Evolutionary conservation across 768 basidiomycete species (phyloP), one percentile per base, ranked within the genome.

Genomic region (Cyclocybe cylindracea): DNA sequence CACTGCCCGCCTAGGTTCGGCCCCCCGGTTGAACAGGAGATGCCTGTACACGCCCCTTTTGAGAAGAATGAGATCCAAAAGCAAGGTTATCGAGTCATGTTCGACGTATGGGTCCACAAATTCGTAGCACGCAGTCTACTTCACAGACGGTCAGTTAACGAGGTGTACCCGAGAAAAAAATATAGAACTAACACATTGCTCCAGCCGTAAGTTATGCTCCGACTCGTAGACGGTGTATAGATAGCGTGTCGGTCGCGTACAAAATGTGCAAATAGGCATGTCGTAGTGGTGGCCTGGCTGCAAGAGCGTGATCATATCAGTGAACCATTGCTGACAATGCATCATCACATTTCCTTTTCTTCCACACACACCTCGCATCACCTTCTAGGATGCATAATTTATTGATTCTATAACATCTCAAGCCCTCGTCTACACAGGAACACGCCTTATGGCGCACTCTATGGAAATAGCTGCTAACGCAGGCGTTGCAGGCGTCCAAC

Each of bases 31-130:
- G 61, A 88, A 94, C 31, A 94, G 69, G 13, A 94, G 68, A 69
- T 94, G 91, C 13, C 87, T 77, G 62, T 87, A 93, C 3, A 93
- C 91, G 10, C 82, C 91, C 35, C 86, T 71, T 66, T 93, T 93
- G 18, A 94, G 76, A 18, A 94, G 76, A 45, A 94, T 87, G 2
- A 94, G 77, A 69, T 94, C 92, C 37, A 94, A 76, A n/a, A 89
- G 69, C 14, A 93, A n/a, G 1, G 83, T 86, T 53, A 93, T 69
- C 0, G 76, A 71, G 64, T 93, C 90, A 55, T 93, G n/a, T 64
- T 94, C 91, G 53, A 93, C 89, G 59, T 93, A 94, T 50, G 89
- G 89, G 68, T 94, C 92, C 0, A 85, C 90, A 61, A 93, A 91
- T 24, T 72, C 69, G 35, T 75, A 77, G 61, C 89, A n/a, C 48